phyloP scores from a whole-genome alignment of 1,284 basidiomycete species.

The Xanthoconium separans region DNA sequence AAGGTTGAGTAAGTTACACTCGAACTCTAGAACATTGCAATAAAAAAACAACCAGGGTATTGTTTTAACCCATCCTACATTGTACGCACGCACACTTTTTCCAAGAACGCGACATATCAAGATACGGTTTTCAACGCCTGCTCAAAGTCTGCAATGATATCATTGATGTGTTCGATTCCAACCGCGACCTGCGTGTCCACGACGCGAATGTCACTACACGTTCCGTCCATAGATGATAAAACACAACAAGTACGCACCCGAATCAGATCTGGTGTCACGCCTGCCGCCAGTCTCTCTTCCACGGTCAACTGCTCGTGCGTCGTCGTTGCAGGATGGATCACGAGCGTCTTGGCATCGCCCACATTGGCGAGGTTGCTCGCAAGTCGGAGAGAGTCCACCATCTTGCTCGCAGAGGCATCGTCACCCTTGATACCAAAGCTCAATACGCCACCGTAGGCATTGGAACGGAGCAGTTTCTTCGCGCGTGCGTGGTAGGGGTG shows the following conservation, averaged over 20 bases:
- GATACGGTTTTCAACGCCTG: slow-evolving; percentile 25
- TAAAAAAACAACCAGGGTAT: too few species aligned
- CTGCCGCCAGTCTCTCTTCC: slow-evolving; percentile 67
- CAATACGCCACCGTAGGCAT: slow-evolving; percentile 74
- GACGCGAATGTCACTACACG: neutral
- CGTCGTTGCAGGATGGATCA: slow-evolving; percentile 82
- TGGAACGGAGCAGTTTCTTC: slow-evolving; percentile 55
- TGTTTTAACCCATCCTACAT: neutral
- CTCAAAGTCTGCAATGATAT: slow-evolving; percentile 86
- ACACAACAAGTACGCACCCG: slow-evolving; percentile 49
- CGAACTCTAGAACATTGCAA: too few species aligned
- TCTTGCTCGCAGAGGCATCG: slow-evolving; percentile 54
- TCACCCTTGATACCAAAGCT: slow-evolving; percentile 82
- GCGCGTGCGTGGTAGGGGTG: slow-evolving; percentile 69
- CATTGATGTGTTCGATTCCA: slow-evolving; percentile 84
- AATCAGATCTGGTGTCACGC: slow-evolving; percentile 81
- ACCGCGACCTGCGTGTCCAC: slow-evolving; percentile 50
- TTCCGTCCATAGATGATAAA: neutral
- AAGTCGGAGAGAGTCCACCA: slow-evolving; percentile 76
- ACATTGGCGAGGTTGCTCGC: slow-evolving; percentile 80
- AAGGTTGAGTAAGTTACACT: too few species aligned
- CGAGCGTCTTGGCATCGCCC: slow-evolving; percentile 79
- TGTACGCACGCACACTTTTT: neutral
- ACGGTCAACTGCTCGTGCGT: slow-evolving; percentile 79
- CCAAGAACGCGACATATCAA: slow-evolving; percentile 1